Base-by-base conservation (phyloP, 2,329 filamentous ascomycete species). In the Bimuria novae-zelandiae region DNA sequence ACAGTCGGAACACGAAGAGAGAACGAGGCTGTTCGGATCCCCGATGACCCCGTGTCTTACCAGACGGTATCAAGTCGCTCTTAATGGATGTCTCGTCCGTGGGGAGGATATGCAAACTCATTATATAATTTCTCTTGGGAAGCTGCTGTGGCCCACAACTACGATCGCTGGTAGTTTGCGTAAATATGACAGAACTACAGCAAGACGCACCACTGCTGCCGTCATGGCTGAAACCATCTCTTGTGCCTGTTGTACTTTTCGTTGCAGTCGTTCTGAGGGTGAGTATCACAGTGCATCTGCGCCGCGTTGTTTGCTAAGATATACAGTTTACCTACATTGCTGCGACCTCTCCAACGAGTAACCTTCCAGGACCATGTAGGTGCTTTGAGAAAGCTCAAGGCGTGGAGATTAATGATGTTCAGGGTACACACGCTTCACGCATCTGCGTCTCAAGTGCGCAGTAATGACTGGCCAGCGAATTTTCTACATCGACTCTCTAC, bases 401-500 rank as follows among this genome's bases (percentile, higher is more conserved):
- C n/a, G n/a, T n/a, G n/a, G n/a, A n/a, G n/a, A n/a, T n/a, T n/a
- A n/a, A n/a, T n/a, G n/a, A n/a, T n/a, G n/a, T n/a, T n/a, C n/a
- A n/a, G n/a, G 65, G 63, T 61, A 68, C 39, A 62, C 65, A 0
- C 58, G 53, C 27, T 69, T 68, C 40, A 71, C 67, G 5, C 62
- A 67, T 39, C 49, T 69, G 10, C 58, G 63, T 19, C 62, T 77
- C 10, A 75, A 75, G 32, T 59, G 67, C 11, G 67, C 72, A n/a
- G 67, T 70, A 16, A 48, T 76, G 5, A 57, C 59, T 5, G 74
- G 75, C 8, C 67, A 66, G 3, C 69, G 74, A 7, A 68, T 74
- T 36, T 70, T 73, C 52, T 75, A 75, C 57, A 69, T 77, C 19
- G 63, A 77, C 43, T 55, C 59, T 2, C 61, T 77, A 1, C 75